Evolutionary conservation across 2,329 filamentous ascomycete species (phyloP).

Genomic region (Penicillium sp.): DNA sequence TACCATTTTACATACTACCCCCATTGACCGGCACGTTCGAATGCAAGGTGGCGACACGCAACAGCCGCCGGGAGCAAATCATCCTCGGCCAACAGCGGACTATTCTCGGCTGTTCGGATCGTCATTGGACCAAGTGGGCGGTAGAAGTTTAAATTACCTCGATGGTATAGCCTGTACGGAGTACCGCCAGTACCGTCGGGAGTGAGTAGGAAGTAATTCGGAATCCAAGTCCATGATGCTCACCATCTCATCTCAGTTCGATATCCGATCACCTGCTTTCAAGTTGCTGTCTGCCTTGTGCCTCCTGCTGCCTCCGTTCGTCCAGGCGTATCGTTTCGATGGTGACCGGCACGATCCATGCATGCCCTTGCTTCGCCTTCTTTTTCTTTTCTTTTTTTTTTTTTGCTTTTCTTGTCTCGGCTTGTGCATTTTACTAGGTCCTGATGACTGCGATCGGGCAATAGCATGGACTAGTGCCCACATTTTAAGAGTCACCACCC

Average conservation of each 20-base stretch:
- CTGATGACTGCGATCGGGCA: not conserved
- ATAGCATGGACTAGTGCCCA: not conserved
- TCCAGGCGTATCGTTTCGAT: constrained; percentile 11
- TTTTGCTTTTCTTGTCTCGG: not conserved
- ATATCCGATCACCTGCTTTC: not conserved
- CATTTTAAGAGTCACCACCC: not conserved
- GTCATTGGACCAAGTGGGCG: constrained; percentile 27
- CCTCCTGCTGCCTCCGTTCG: not conserved
- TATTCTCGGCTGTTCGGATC: constrained; percentile 25
- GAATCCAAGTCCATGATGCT: not conserved
- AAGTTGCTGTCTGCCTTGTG: constrained; percentile 3
- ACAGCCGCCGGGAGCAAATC: constrained; percentile 28
- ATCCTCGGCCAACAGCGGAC: constrained; percentile 23
- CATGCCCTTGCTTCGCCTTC: constrained; percentile 11
- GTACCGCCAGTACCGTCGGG: no score
- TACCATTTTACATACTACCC: not conserved
- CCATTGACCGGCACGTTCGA: constrained; percentile 20
- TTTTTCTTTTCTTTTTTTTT: constrained; percentile 5
- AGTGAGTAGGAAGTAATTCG: no score
- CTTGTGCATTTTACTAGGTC: not conserved
- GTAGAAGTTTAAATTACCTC: constrained; percentile 28
- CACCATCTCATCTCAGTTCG: not conserved
- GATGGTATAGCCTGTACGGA: not conserved
- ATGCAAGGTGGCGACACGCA: constrained; percentile 25
- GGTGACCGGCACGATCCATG: constrained; percentile 12